A percentile compares a stretch with the other conserved stretches of the same genome.
These are phyloP conservation scores for Hyphodiscus sp. DNA, from an alignment of 2,329 filamentous ascomycete species.

Conservation along the genomic window DNA sequence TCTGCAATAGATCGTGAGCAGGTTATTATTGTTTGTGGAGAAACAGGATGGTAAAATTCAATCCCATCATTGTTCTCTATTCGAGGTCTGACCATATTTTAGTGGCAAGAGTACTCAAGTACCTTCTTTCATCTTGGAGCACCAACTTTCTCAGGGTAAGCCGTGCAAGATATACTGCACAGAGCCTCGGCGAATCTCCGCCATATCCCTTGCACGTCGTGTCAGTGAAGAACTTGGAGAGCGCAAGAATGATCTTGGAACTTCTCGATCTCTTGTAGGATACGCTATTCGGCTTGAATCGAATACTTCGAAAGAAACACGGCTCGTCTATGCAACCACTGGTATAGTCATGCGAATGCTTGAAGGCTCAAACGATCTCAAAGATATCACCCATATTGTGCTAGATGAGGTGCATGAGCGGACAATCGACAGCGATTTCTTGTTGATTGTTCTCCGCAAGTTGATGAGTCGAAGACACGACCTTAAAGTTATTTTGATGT, in stretches of 20 bases:
- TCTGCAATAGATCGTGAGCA: conserved; percentile 71
- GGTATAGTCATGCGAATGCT: conserved; percentile 98
- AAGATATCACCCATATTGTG: conserved; percentile 86
- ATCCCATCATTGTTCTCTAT: neutral
- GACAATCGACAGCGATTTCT: conserved; percentile 92
- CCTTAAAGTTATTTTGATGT: conserved; percentile 93
- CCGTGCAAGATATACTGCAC: conserved; percentile 93
- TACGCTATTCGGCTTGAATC: conserved; percentile 93
- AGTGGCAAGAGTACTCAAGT: conserved; percentile 94
- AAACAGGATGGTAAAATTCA: conserved; percentile 69
- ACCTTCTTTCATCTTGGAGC: conserved; percentile 87
- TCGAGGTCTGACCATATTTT: conserved; percentile 18
- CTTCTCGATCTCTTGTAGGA: conserved; percentile 75
- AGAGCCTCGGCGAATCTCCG: conserved; percentile 90
- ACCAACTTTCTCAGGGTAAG: conserved; percentile 73
- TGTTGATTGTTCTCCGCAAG: conserved; percentile 85
- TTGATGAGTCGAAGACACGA: conserved; percentile 69
- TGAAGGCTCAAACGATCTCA: conserved; percentile 77
- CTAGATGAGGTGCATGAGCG: conserved; percentile 98
- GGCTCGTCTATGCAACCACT: conserved; percentile 82
- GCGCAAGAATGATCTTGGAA: conserved; percentile 73
- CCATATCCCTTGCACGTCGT: conserved; percentile 84
- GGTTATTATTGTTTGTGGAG: conserved; percentile 89
- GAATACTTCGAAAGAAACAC: conserved; percentile 73
- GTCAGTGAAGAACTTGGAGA: conserved; percentile 96